phyloP scores from a whole-genome alignment of 306 rosid genomes.

The Pyrus bretschneideri region DNA sequence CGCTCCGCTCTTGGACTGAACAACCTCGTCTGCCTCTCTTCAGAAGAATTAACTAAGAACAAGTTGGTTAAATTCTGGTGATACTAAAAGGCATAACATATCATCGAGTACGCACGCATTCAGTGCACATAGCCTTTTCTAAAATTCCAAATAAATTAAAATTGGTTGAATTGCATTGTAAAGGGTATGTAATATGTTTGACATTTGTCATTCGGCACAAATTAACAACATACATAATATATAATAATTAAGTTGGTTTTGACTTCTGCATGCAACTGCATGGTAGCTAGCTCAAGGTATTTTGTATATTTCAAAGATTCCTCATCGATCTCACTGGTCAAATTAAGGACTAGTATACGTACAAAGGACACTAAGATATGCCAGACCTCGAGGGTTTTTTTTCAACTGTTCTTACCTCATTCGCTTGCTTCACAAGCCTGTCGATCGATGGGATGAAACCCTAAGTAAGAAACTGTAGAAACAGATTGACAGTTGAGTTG shows the following conservation, averaged over 20 bases:
- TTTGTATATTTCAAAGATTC: constrained; percentile 8
- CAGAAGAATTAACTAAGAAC: not conserved
- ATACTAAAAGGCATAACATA: not conserved
- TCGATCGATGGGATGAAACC: no score
- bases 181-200: constrained; percentile 8
- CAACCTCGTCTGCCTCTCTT: not conserved
- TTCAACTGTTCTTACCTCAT: constrained; percentile 54
- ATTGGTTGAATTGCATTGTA: not conserved
- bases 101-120: not conserved
- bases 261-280: constrained; percentile 20
- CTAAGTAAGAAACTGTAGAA: not conserved
- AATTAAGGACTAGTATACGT: not conserved
- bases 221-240: no score
- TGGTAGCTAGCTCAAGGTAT: constrained; percentile 25
- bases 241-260: constrained; percentile 28
- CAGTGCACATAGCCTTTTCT: not conserved
- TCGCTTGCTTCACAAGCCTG: constrained; percentile 8
- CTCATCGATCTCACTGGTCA: constrained; percentile 17
- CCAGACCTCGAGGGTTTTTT: not conserved
- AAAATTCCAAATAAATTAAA: not conserved
- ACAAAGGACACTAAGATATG: constrained; percentile 24
- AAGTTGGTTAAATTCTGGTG: not conserved
- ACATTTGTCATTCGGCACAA: constrained; percentile 18
- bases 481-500: not conserved
- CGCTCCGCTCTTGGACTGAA: not conserved